Percentiles rank a stretch among this genome's conserved stretches.
These are phyloP conservation scores for Neodidymelliopsis sp. DNA, from an alignment of 2,329 filamentous ascomycete genomes.

Conservation along the genomic window DNA sequence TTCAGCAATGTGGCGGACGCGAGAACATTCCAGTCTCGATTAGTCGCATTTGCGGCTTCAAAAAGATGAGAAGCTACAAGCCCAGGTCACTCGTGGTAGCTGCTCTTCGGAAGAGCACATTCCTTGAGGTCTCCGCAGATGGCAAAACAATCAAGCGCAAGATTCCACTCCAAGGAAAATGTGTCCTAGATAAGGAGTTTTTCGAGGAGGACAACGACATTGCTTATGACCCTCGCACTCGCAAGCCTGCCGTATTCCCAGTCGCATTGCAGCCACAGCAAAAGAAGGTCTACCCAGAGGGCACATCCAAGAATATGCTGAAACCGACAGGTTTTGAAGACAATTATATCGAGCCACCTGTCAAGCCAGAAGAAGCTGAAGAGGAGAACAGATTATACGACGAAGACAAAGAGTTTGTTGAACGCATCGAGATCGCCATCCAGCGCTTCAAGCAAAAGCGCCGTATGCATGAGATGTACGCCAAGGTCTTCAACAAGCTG, in stretches of 20 bases:
- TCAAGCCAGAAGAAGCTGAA: conserved; percentile 72
- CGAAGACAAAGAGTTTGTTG: conserved; percentile 56
- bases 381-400: conserved; percentile 75
- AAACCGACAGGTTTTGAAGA: conserved; percentile 64
- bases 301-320: conserved; percentile 52
- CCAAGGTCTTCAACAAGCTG: conserved; percentile 77
- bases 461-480: conserved; percentile 70
- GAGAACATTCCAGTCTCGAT: conserved; percentile 55
- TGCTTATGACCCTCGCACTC: conserved; percentile 39
- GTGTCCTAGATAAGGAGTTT: conserved; percentile 39
- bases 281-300: conserved; percentile 40
- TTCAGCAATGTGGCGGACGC: conserved; percentile 50
- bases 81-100: conserved; percentile 48
- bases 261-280: conserved; percentile 36
- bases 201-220: conserved; percentile 35
- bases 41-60: conserved; percentile 54
- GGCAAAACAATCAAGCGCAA: conserved; percentile 54
- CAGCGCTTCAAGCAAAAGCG: conserved; percentile 80
- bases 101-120: conserved; percentile 52
- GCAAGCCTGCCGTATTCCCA: conserved; percentile 33
- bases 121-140: conserved; percentile 52
- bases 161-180: conserved; percentile 46
- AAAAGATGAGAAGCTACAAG: conserved; percentile 56
- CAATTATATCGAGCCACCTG: conserved; percentile 79
- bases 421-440: conserved; percentile 85